These are phyloP conservation scores for Phialemonium atrogriseum DNA, from an alignment of 2,329 filamentous ascomycete genomes.

Conservation along the genomic window DNA sequence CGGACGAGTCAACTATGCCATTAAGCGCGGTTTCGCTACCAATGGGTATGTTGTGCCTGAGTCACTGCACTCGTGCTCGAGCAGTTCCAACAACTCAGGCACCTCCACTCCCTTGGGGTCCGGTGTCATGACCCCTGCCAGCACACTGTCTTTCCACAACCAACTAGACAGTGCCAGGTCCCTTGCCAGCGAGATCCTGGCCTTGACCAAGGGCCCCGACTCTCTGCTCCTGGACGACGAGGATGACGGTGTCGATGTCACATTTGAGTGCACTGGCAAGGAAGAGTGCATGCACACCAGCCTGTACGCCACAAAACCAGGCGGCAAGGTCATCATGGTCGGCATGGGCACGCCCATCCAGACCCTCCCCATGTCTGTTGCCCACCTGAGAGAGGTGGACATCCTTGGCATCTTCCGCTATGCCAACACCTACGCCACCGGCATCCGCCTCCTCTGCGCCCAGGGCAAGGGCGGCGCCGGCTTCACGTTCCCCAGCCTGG, in stretches of 20 bases:
- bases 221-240: conserved; percentile 39
- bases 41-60: conserved; percentile 47
- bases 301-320: conserved; percentile 63
- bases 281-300: conserved; percentile 66
- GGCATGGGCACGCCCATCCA: conserved; percentile 74
- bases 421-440: conserved; percentile 65
- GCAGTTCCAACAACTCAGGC: conserved; percentile 38
- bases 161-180: conserved; percentile 43
- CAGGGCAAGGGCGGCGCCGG: conserved; percentile 27
- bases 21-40: conserved; percentile 51
- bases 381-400: conserved; percentile 67
- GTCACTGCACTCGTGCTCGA: conserved; percentile 32
- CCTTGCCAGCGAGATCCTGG: conserved; percentile 40
- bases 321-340: conserved; percentile 67
- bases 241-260: conserved; percentile 58
- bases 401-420: conserved; percentile 74
- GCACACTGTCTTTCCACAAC: conserved; percentile 35
- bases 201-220: conserved; percentile 24
- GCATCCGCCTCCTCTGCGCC: conserved; percentile 53
- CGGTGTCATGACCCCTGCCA: conserved; percentile 34
- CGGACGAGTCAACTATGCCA: conserved; percentile 50
- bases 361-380: conserved; percentile 63
- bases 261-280: conserved; percentile 73
- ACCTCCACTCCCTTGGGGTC: conserved; percentile 36
- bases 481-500: conserved; percentile 51